Conservation (phyloP, 129 eudicot species). For the Scalesia atractyloides region DNA sequence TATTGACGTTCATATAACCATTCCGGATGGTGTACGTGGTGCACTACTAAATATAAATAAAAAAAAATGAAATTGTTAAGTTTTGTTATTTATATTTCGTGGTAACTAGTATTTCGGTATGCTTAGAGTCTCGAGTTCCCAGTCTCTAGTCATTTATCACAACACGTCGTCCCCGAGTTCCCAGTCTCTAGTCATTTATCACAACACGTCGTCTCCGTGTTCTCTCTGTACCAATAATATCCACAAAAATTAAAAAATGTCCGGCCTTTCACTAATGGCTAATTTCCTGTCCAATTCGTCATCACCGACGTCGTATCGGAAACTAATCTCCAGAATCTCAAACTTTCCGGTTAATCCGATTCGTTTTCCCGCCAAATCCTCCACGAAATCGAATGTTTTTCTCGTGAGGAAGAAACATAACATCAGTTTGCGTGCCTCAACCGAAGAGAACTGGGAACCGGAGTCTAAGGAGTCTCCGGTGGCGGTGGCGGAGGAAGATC, state of each 20-base stretch:
- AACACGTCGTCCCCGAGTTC: not conserved
- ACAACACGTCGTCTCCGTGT: not conserved
- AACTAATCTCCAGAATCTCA: slow-evolving; percentile 22
- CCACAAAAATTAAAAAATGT: slow-evolving; percentile 38
- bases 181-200: slow-evolving; percentile 13
- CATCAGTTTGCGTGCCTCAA: slow-evolving; percentile 40
- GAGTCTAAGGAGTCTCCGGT: slow-evolving; percentile 15
- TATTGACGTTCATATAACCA: too few species aligned
- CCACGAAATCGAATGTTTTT: slow-evolving; percentile 3
- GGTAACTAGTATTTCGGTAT: too few species aligned
- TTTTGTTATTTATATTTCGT: too few species aligned
- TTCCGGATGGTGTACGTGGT: too few species aligned
- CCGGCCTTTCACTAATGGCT: slow-evolving; percentile 41
- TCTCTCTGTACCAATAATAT: not conserved
- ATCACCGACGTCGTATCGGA: slow-evolving; percentile 13
- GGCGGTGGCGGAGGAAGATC: slow-evolving; percentile 54
- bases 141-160: slow-evolving; percentile 10
- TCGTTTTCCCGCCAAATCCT: slow-evolving; percentile 24
- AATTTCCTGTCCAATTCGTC: slow-evolving; percentile 35
- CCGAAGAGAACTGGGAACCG: slow-evolving; percentile 48
- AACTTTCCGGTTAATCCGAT: slow-evolving; percentile 19
- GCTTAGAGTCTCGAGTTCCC: too few species aligned
- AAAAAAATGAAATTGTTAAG: too few species aligned
- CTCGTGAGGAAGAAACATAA: slow-evolving; percentile 18
- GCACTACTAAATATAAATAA: too few species aligned